Base-by-base conservation (phyloP, 2,329 filamentous ascomycete genomes). In the Penicillium sp. region DNA sequence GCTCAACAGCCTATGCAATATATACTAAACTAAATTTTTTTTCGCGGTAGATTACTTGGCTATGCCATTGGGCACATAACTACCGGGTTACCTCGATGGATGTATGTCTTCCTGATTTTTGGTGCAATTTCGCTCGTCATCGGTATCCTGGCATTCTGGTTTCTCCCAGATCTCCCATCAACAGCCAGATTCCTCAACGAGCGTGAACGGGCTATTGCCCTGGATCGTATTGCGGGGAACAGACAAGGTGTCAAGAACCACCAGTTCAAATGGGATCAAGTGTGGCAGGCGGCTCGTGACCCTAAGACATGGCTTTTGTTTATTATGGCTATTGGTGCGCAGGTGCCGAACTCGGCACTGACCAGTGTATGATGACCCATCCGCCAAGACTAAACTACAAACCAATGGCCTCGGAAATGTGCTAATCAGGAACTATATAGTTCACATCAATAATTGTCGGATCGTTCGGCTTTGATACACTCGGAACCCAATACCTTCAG, bases 251-350 rank as follows among this genome's bases (percentile, higher is more conserved):
- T 85, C 50, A 84, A 84, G 65, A 85, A 82, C 59, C 73, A 74
- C 7, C 73, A 81, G 26, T 80, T 80, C 67, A 77, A 79, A 55
- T 70, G 63, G 67, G 73, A 78, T 43, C 79, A 81, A 64, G 74
- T 79, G 4, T 72, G 73, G 58, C 79, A 84, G 66, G 79, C 79
- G 0, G 63, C 79, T 1, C 48, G 68, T 3, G 84, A 87, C 61
- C 77, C 82, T 0, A 86, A 87, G 70, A 84, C 83, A 0, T 87
- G 84, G 83, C 75, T 86, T 16, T 64, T 86, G 5, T 84, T 85
- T 56, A 59, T 84, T 27, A 77, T 82, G 69, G 79, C 81, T 1
- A 73, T 79, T 16, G 82, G 79, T 0, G 82, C 82, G 0, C 82
- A 85, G 59, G 75, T 86, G 1, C 83, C 83, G 0, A 86, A 86